Base-by-base conservation (phyloP, 768 basidiomycete genomes). In the Lentinula lateritia region DNA sequence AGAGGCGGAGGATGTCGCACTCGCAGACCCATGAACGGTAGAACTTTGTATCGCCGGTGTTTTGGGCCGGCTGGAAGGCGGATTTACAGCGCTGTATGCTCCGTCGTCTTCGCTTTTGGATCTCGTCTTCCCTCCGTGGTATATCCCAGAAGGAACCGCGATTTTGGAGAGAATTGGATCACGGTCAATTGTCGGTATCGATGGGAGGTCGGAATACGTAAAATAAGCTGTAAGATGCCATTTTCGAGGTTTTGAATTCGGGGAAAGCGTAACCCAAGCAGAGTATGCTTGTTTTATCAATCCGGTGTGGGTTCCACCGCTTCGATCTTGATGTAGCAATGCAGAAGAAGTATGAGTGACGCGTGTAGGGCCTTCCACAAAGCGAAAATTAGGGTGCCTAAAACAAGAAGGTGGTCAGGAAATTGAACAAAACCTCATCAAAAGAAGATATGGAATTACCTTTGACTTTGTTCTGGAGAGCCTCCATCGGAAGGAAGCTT, bases 241-340 rank as follows among this genome's bases (percentile, higher is more conserved):
- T 72, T 87, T 88, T 67, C 82, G 78, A 52, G 83, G 82, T 63
- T 71, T 75, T 6, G 76, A 71, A 60, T 77, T 77, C 20, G 76
- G 75, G 57, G 76, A 71, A 46, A 77, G 73, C 23, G 74, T 68
- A 13, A 87, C 83, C 79, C 81, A 85, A 23, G 84, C 86, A 16
- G 86, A 87, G 69, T 89, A 89, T n/a, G 86, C 84, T 68, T 87
- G 86, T 70, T 88, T 88, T 58, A 88, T 82, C 54, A 89, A 75
- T 20, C 86, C 86, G 12, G 76, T 66, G 53, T 85, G 83, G 56
- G 80, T 80, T 52, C 78, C 77, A 12, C 78, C 76, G 61, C 80
- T 78, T 36, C 84, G 76, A 65, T 84, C 83, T 66, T 81, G 81
- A 71, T 86, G 84, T 28, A 84, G 83, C 63, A 83, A 63, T 6